Percentiles rank a stretch among this genome's conserved stretches.
Conservation (phyloP, 1,284 basidiomycete species). For the Meira miltonrushii region DNA sequence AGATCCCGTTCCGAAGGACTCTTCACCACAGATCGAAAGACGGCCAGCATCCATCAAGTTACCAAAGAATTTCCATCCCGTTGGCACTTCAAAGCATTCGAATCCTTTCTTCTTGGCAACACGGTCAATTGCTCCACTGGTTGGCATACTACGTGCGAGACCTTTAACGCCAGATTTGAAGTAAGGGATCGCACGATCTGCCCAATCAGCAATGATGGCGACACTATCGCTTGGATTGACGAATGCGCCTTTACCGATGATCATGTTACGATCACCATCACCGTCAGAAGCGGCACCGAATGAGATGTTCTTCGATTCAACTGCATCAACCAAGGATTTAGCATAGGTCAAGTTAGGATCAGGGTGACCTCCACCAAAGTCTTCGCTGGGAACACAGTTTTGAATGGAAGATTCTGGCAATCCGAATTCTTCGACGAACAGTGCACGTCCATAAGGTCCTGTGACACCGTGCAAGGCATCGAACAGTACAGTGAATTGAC, state of each 20-base stretch:
- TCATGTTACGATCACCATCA: constrained; percentile 99
- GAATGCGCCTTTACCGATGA: constrained; percentile 95
- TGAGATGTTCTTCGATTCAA: constrained; percentile 77
- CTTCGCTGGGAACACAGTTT: constrained; percentile 82
- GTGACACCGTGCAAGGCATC: constrained; percentile 96
- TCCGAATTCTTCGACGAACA: constrained; percentile 79
- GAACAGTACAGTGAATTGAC: constrained; percentile 76
- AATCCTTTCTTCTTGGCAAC: constrained; percentile 92
- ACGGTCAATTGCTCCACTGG: constrained; percentile 90
- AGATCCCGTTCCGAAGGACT: constrained; percentile 98
- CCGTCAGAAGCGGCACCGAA: constrained; percentile 97
- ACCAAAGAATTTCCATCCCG: constrained; percentile 99
- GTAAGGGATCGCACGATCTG: constrained; percentile 86
- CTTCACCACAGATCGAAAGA: constrained; percentile 95
- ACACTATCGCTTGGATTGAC: constrained; percentile 96
- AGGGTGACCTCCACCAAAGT: constrained; percentile 95
- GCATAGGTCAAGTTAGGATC: constrained; percentile 99
- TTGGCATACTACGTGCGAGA: constrained; percentile 93
- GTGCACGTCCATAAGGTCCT: constrained; percentile 86
- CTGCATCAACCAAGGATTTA: constrained; percentile 83
- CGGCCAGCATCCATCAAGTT: constrained; percentile 98
- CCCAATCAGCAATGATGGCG: constrained; percentile 97
- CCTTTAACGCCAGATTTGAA: constrained; percentile 86
- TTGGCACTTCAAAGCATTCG: constrained; percentile 93
- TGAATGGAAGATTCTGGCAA: constrained; percentile 76